A percentile compares a stretch with the other conserved stretches of the same genome.
Conservation (phyloP, 2,329 filamentous ascomycete species). For the Akanthomyces muscarius region DNA sequence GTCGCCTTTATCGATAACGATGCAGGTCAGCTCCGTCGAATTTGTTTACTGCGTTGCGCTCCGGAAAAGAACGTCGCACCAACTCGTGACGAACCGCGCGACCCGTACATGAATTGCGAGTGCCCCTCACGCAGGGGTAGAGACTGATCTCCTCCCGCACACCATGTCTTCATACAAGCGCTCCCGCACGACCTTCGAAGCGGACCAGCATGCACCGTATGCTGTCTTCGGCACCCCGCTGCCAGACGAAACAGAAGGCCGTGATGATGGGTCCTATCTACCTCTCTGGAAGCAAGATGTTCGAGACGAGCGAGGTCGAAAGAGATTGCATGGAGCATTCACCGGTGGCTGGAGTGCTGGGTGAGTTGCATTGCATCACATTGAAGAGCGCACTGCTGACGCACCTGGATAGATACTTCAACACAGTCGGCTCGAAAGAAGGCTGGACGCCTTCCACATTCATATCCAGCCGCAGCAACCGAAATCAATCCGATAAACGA, state of each 20-base stretch:
- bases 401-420: conserved; percentile 70
- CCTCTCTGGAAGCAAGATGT: conserved; percentile 99
- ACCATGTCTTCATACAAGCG: conserved; percentile 67
- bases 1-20: conserved; percentile 13
- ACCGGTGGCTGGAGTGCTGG: conserved; percentile 96
- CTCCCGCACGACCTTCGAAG: conserved; percentile 72
- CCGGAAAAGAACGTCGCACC: not conserved
- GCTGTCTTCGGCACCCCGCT: conserved; percentile 81
- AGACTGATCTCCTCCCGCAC: not conserved
- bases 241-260: conserved; percentile 70
- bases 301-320: conserved; percentile 84
- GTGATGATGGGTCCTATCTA: conserved; percentile 88
- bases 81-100: not conserved
- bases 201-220: conserved; percentile 69
- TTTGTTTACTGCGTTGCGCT: not conserved
- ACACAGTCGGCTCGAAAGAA: conserved; percentile 96
- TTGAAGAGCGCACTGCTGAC: not conserved
- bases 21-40: not conserved
- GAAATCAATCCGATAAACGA: conserved; percentile 58
- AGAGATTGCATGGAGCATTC: conserved; percentile 91
- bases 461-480: conserved; percentile 79
- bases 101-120: not conserved
- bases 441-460: conserved; percentile 94
- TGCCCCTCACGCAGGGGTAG: not conserved
- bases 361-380: conserved; percentile 45